Conservation (phyloP, 495 filamentous ascomycete species). For the Penicillium turbatum region DNA sequence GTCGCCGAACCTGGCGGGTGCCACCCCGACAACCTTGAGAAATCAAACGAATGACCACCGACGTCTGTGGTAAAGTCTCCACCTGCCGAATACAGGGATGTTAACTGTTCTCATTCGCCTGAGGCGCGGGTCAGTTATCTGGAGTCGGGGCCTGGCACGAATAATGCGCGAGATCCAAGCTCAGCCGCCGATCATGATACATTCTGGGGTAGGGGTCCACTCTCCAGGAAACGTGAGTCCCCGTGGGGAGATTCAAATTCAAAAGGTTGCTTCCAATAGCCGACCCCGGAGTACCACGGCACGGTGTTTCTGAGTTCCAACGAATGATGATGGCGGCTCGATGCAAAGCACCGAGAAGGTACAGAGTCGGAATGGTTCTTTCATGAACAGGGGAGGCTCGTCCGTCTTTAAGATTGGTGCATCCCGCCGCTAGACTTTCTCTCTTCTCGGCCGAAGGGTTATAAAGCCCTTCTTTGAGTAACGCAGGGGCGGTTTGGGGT, state of each 20-base stretch:
- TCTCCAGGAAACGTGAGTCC: background rate
- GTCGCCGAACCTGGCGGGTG: background rate
- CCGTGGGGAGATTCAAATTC: background rate
- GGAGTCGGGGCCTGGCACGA: conserved; percentile 4
- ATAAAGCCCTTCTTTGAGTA: background rate
- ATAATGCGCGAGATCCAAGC: background rate
- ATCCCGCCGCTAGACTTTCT: background rate
- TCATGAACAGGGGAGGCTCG: background rate
- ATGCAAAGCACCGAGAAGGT: background rate
- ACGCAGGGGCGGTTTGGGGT: background rate
- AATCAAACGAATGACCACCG: background rate
- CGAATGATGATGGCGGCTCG: background rate
- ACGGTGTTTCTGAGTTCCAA: background rate
- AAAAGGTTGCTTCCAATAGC: background rate
- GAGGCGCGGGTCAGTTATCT: conserved; percentile 1
- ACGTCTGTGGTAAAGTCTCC: background rate
- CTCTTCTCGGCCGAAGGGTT: conserved; percentile 1
- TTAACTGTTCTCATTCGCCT: background rate
- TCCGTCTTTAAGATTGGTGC: conserved; percentile 6
- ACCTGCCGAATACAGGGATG: background rate
- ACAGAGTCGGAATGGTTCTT: background rate
- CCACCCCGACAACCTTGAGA: background rate
- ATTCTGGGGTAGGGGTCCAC: conserved; percentile 1
- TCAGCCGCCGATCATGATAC: conserved; percentile 7
- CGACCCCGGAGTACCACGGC: background rate